Percentiles rank a stretch among this genome's conserved stretches.
These are phyloP conservation scores for Austroboletus festivus DNA, from an alignment of 768 basidiomycete genomes.

Conservation along the genomic window DNA sequence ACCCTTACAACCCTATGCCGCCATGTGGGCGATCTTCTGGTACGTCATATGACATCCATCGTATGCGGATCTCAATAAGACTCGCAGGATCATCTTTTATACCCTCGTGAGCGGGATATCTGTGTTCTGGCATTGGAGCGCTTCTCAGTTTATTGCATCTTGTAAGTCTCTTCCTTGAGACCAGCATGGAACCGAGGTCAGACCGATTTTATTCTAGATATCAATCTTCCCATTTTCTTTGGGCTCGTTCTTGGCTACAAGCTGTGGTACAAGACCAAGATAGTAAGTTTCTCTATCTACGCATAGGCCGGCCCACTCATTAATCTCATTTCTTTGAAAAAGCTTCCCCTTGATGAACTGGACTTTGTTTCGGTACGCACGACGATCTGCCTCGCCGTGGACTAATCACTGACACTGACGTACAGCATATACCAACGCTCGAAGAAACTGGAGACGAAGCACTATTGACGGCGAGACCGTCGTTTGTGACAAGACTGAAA, in stretches of 20 bases:
- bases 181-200: neutral
- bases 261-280: conserved; percentile 24
- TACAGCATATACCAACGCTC: conserved; percentile 60
- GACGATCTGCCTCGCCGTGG: neutral
- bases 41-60: conserved; percentile 35
- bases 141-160: conserved; percentile 45
- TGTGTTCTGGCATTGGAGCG: conserved; percentile 64
- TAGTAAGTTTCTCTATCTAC: conserved; percentile 10
- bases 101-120: conserved; percentile 53
- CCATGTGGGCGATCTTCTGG: conserved; percentile 72
- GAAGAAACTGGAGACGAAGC: conserved; percentile 59
- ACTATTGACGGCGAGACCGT: conserved; percentile 10
- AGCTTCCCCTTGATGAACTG: conserved; percentile 44
- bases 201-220: conserved; percentile 29
- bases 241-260: conserved; percentile 45
- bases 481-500: neutral
- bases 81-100: conserved; percentile 40
- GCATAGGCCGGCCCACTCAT: neutral
- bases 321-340: neutral
- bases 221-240: conserved; percentile 41
- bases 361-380: conserved; percentile 63
- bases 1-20: conserved; percentile 59
- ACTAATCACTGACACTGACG: neutral
- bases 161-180: conserved; percentile 27
- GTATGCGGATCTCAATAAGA: neutral